These are phyloP conservation scores for Senna tora DNA, from an alignment of 306 rosid genomes.

Conservation along the genomic window DNA sequence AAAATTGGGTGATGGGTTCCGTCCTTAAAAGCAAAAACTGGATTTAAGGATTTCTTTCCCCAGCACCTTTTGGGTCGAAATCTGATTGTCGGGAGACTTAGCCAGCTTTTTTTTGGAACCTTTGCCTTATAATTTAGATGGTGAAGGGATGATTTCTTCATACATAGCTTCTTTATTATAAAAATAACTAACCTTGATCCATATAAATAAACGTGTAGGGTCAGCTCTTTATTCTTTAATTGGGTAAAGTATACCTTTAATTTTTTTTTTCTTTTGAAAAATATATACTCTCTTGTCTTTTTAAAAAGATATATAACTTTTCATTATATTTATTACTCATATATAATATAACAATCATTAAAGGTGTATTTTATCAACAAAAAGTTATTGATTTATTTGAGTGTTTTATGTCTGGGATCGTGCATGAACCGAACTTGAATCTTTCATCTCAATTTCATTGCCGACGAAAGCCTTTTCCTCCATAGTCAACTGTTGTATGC, in stretches of 20 bases:
- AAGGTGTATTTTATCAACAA: too few species aligned
- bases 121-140: neutral
- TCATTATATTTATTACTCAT: too few species aligned
- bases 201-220: slow-evolving; percentile 7
- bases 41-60: neutral
- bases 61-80: too few species aligned
- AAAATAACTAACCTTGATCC: neutral
- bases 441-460: neutral
- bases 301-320: too few species aligned
- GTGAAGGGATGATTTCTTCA: neutral
- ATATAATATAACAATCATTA: too few species aligned
- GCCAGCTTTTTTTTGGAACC: neutral
- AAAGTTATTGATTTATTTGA: too few species aligned
- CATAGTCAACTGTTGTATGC: slow-evolving; percentile 15
- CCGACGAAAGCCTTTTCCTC: neutral
- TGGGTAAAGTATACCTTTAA: too few species aligned
- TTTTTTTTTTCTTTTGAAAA: too few species aligned
- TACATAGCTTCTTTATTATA: neutral
- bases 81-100: neutral
- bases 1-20: neutral
- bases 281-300: too few species aligned
- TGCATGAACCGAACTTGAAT: slow-evolving; percentile 16
- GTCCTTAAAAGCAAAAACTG: neutral
- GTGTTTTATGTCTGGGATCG: neutral
- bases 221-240: neutral